These are phyloP conservation scores for Neurospora sp. DNA, from an alignment of 495 filamentous ascomycete genomes.

Conservation along the genomic window DNA sequence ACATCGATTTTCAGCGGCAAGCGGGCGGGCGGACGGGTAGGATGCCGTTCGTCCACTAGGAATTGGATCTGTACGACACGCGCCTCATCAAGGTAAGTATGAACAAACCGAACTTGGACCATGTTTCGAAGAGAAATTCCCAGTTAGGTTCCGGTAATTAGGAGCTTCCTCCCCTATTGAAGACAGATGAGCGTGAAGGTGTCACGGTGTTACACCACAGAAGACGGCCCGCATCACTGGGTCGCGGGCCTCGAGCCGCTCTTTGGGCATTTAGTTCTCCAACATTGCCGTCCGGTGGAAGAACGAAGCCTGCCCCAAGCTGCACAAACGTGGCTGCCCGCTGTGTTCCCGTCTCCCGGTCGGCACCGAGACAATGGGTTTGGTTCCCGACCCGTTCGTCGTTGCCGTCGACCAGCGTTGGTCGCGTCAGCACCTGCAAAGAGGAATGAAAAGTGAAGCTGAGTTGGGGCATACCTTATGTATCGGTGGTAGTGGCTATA, in stretches of 20 bases:
- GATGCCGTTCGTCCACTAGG: not conserved
- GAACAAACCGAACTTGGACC: too few relatives aligned
- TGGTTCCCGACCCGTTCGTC: not conserved
- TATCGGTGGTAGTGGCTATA: not conserved
- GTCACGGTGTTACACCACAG: too few relatives aligned
- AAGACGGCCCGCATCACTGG: too few relatives aligned
- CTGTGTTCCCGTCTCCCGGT: not conserved
- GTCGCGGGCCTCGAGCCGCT: too few relatives aligned
- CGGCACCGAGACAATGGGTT: not conserved
- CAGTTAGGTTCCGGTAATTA: too few relatives aligned
- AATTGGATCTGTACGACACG: not conserved
- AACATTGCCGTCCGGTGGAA: too few relatives aligned
- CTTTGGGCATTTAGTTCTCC: too few relatives aligned
- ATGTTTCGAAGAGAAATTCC: too few relatives aligned
- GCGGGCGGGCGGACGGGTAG: not conserved
- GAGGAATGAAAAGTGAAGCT: not conserved
- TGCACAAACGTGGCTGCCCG: not conserved
- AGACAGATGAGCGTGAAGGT: too few relatives aligned
- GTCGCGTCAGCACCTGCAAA: not conserved
- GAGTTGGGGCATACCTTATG: not conserved
- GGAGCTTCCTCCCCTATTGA: too few relatives aligned
- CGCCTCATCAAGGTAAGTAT: too few relatives aligned
- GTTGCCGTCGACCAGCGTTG: not conserved
- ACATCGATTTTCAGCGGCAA: not conserved
- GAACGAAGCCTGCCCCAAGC: too few relatives aligned